Base-by-base conservation (phyloP, 164 flowering plant species). In the Annona cherimola region DNA sequence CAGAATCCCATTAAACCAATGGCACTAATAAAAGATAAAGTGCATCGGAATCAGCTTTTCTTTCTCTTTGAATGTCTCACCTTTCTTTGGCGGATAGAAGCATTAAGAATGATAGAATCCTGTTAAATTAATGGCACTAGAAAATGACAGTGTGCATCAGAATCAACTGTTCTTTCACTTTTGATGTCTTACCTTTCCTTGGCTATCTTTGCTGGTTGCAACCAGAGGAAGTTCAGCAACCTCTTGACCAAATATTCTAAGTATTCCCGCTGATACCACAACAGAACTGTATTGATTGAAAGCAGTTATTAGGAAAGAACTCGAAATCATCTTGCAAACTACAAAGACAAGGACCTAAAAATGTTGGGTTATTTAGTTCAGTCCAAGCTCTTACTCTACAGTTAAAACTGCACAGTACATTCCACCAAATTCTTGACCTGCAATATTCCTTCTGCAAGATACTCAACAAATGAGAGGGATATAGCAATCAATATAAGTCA, bases 181-280 rank as follows among this genome's bases (percentile, higher is more conserved):
- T 9, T 18, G 44, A n/a, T 67, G n/a, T 45, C 84, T 76, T 85
- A 93, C 99, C 75, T 91, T 89, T 79, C 98, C 98, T 79, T 87
- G 98, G 80, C 81, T 78, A 74, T 82, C 83, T 81, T 85, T 86
- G 71, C 84, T 77, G 54, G 99, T 95, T 67, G 99, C 99, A 26
- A 91, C 98, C 61, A 95, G 59, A 73, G 99, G 99, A 75, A 95
- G 93, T 79, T 95, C 99, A 41, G 98, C 99, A 77, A 86, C 92
- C 78, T 86, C 91, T 64, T 71, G 80, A 16, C 94, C 94, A 82
- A 95, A 93, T n/a, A 95, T 76, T 78, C 99, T 80, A 18, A 95
- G 83, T 73, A 95, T 86, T 69, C 93, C 95, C 77, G 94, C 97
- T 6, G 98, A 95, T 70, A 89, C 97, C 55, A 93, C 93, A 26